Percentiles rank a stretch among this genome's conserved stretches.
phyloP scores from a whole-genome alignment of 495 filamentous ascomycete species.

The Aspergillus kassunensis region DNA sequence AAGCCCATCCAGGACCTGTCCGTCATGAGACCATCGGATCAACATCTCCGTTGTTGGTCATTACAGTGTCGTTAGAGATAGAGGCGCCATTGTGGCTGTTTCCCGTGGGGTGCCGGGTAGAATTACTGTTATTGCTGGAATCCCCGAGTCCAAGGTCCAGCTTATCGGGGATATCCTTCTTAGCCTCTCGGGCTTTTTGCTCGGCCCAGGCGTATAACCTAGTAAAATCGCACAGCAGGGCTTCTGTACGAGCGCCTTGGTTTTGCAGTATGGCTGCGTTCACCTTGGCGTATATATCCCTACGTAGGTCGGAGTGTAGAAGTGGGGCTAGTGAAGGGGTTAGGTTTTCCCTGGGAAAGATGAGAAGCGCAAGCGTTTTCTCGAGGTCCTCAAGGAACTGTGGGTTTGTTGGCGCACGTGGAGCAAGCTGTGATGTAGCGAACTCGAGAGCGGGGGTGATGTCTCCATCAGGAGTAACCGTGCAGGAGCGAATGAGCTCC shows the following conservation, averaged over 20 bases:
- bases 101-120: conserved; percentile 24
- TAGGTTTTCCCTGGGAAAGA: conserved; percentile 76
- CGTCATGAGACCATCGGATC: conserved; percentile 60
- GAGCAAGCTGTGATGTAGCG: conserved; percentile 80
- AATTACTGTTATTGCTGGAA: conserved; percentile 28
- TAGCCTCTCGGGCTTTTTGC: conserved; percentile 64
- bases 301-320: conserved; percentile 75
- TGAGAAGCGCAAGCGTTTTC: conserved; percentile 84
- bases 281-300: conserved; percentile 70
- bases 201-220: conserved; percentile 85
- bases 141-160: conserved; percentile 67
- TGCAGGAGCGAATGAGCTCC: conserved; percentile 81
- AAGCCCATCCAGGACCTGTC: conserved; percentile 28
- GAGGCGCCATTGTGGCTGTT: conserved; percentile 24
- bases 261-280: conserved; percentile 80
- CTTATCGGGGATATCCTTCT: conserved; percentile 67
- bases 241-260: conserved; percentile 68
- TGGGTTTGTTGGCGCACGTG: conserved; percentile 75
- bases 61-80: conserved; percentile 40
- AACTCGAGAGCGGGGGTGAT: conserved; percentile 82
- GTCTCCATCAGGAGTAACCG: conserved; percentile 59
- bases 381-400: conserved; percentile 86
- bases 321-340: conserved; percentile 70
- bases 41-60: conserved; percentile 46
- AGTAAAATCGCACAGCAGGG: conserved; percentile 73